Conservation (phyloP, 441 rosid species). For the Isatis lusitanica region DNA sequence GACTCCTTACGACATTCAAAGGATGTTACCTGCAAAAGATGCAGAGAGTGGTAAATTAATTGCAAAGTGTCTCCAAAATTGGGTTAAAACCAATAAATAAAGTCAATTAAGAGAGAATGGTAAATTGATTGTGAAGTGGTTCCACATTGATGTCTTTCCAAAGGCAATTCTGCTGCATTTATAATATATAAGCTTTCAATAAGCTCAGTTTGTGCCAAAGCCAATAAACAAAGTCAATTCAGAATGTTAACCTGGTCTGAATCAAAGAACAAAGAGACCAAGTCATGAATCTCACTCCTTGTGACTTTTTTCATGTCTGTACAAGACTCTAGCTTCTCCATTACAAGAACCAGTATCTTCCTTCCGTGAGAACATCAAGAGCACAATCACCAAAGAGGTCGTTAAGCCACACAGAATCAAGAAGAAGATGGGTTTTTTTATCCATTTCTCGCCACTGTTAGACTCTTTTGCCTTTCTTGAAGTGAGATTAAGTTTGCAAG, state of each 20-base stretch:
- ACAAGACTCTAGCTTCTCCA: constrained; percentile 41
- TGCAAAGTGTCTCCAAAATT: background rate
- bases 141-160: background rate
- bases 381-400: constrained; percentile 35
- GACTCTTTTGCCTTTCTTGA: constrained; percentile 54
- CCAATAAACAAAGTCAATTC: constrained; percentile 10
- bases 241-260: constrained; percentile 65
- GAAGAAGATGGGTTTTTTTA: constrained; percentile 44
- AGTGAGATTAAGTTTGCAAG: constrained; percentile 54
- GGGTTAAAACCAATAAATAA: background rate
- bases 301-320: constrained; percentile 56
- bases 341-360: constrained; percentile 41
- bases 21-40: constrained; percentile 30
- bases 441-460: constrained; percentile 47
- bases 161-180: background rate
- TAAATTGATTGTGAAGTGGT: background rate
- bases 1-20: constrained; percentile 35
- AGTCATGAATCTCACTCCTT: constrained; percentile 48
- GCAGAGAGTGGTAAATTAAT: background rate
- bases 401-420: constrained; percentile 44
- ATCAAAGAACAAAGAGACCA: constrained; percentile 60
- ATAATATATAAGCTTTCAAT: background rate
- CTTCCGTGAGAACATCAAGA: constrained; percentile 43
- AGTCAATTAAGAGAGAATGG: constrained; percentile 14
- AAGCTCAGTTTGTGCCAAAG: background rate